Evolutionary conservation across 441 rosid species (phyloP).

Genomic region (Populus hybrid): DNA sequence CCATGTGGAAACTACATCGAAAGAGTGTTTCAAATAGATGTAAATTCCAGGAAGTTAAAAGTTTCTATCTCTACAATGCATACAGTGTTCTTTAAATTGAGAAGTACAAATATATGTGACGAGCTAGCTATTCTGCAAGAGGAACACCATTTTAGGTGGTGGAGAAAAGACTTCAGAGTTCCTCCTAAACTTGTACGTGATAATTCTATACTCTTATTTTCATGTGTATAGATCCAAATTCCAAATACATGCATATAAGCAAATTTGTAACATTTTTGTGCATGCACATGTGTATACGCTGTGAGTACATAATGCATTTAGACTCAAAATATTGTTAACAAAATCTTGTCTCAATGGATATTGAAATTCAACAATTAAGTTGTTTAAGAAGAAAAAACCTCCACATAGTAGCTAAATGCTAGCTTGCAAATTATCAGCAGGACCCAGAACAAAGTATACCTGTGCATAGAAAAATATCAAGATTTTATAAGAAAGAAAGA

Average conservation of each 20-base stretch:
- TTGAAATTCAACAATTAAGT: slow-evolving; percentile 8
- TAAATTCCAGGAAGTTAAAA: too few relatives aligned
- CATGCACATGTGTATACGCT: not conserved
- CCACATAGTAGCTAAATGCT: slow-evolving; percentile 96
- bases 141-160: not conserved
- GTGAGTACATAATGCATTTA: not conserved
- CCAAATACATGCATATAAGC: not conserved
- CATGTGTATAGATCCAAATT: too few relatives aligned
- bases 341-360: not conserved
- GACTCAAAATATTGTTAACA: not conserved
- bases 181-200: not conserved
- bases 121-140: not conserved
- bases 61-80: not conserved
- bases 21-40: too few relatives aligned
- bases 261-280: not conserved
- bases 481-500: slow-evolving; percentile 16
- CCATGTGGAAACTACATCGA: too few relatives aligned
- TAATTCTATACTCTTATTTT: not conserved
- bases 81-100: not conserved
- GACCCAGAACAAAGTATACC: slow-evolving; percentile 98
- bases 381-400: slow-evolving; percentile 46
- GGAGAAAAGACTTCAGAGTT: not conserved
- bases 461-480: slow-evolving; percentile 30
- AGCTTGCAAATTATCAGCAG: slow-evolving; percentile 84
- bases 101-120: not conserved